A percentile compares a stretch with the other conserved stretches of the same genome.
phyloP scores from a whole-genome alignment of 768 basidiomycete genomes.

The Rhizopogon sp. region DNA sequence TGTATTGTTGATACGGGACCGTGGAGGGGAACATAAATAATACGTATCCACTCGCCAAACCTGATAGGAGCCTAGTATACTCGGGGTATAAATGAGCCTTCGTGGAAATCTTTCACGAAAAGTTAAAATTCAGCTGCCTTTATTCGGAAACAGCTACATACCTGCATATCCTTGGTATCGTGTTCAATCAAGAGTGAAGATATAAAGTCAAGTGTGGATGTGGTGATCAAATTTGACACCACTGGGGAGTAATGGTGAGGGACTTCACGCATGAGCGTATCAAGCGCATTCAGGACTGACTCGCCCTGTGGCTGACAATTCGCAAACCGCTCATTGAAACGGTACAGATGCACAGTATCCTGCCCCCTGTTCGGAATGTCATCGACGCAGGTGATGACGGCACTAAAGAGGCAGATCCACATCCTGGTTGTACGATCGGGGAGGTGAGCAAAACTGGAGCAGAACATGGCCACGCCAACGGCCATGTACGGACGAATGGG shows the following conservation, averaged over 20 bases:
- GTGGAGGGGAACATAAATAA: conserved; percentile 27
- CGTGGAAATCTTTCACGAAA: conserved; percentile 1
- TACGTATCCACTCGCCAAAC: conserved; percentile 25
- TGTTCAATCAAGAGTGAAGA: conserved; percentile 24
- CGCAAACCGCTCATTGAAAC: conserved; percentile 26
- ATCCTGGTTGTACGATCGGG: too few species aligned
- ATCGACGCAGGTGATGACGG: too few species aligned
- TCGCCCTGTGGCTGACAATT: conserved; percentile 20
- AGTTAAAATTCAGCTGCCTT: too few species aligned
- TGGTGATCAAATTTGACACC: conserved; percentile 27
- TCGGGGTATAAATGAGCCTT: conserved; percentile 11
- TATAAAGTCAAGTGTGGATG: conserved; percentile 29
- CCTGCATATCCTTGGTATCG: conserved; percentile 16
- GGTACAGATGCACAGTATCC: conserved; percentile 12
- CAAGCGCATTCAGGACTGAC: conserved; percentile 25
- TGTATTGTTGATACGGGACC: conserved; percentile 23
- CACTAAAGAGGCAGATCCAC: too few species aligned
- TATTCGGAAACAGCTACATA: background rate
- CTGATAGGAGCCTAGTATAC: conserved; percentile 15
- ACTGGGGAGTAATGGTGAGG: conserved; percentile 20
- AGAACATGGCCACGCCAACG: conserved; percentile 13
- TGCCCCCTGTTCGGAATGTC: conserved; percentile 4
- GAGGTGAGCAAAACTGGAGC: too few species aligned
- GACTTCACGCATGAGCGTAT: conserved; percentile 19
- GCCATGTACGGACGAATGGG: conserved; percentile 19